Conservation (phyloP, 108 stramenopile species). For the Discostella pseudostelligera region DNA sequence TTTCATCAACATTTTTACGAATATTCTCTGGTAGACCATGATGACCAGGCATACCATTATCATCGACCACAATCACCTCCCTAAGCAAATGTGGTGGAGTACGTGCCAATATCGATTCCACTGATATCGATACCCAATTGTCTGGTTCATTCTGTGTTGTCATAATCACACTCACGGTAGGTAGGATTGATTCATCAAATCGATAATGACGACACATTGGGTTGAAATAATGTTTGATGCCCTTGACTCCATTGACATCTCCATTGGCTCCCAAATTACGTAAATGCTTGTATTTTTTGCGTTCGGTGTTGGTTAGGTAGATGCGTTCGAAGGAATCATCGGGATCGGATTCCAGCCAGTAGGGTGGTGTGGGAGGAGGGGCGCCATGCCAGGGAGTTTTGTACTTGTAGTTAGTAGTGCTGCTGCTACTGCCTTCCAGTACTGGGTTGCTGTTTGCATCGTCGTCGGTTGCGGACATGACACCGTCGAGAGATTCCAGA, state of each 20-base stretch:
- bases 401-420: neutral
- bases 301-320: conserved; percentile 23
- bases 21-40: conserved; percentile 35
- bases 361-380: conserved; percentile 39
- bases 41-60: conserved; percentile 46
- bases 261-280: conserved; percentile 29
- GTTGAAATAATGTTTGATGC: conserved; percentile 45
- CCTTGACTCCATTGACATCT: conserved; percentile 27
- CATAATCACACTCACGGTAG: conserved; percentile 46
- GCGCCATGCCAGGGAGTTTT: conserved; percentile 7
- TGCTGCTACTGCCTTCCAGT: no score
- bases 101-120: conserved; percentile 47
- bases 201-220: conserved; percentile 51
- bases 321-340: conserved; percentile 50
- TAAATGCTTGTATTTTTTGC: conserved; percentile 17
- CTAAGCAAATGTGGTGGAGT: conserved; percentile 46
- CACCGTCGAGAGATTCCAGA: no score
- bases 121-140: conserved; percentile 38
- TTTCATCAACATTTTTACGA: conserved; percentile 42
- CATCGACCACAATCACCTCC: conserved; percentile 51
- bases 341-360: conserved; percentile 37
- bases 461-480: no score
- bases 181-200: conserved; percentile 36
- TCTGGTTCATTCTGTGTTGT: conserved; percentile 49
- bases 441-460: no score